phyloP scores from a whole-genome alignment of 176 grass and related monocot species.

The Triticum turgidum region DNA sequence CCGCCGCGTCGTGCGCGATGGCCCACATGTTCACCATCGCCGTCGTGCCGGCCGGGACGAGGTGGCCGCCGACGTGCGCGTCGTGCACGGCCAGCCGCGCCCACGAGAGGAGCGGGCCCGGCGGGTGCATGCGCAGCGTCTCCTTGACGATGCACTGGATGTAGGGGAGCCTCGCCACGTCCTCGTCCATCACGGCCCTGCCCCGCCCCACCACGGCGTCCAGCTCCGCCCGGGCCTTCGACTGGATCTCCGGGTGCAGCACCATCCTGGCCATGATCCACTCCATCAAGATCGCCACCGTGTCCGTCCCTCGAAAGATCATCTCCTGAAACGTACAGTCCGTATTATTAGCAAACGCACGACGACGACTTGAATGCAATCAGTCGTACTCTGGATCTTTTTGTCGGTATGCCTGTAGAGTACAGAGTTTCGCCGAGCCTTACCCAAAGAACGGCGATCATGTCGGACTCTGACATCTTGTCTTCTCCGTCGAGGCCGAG shows the following conservation, averaged over 20 bases:
- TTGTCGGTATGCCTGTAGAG: neutral
- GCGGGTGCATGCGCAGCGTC: slow-evolving; percentile 76
- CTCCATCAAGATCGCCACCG: slow-evolving; percentile 74
- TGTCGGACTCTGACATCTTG: slow-evolving; percentile 74
- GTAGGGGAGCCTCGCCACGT: slow-evolving; percentile 59
- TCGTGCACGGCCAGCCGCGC: slow-evolving; percentile 72
- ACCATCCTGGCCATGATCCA: slow-evolving; percentile 87
- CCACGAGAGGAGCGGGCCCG: slow-evolving; percentile 86
- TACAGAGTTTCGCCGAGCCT: neutral
- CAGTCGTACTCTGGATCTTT: neutral
- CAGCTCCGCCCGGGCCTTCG: slow-evolving; percentile 60
- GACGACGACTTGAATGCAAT: neutral
- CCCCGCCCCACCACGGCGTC: slow-evolving; percentile 37
- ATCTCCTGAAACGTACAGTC: slow-evolving; percentile 54
- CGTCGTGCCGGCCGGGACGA: slow-evolving; percentile 70
- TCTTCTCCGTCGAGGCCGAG: slow-evolving; percentile 57
- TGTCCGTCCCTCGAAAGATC: slow-evolving; percentile 83
- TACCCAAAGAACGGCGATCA: slow-evolving; percentile 89
- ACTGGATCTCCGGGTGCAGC: slow-evolving; percentile 72
- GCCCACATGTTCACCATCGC: slow-evolving; percentile 98
- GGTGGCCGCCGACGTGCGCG: slow-evolving; percentile 53
- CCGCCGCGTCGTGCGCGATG: slow-evolving; percentile 60
- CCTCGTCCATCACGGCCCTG: slow-evolving; percentile 39
- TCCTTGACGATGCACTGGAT: slow-evolving; percentile 73
- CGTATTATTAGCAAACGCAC: neutral